Percentiles rank a stretch among this genome's conserved stretches.
Evolutionary conservation across 2,329 filamentous ascomycete species (phyloP).

Genomic region (Ophiostoma sp.): DNA sequence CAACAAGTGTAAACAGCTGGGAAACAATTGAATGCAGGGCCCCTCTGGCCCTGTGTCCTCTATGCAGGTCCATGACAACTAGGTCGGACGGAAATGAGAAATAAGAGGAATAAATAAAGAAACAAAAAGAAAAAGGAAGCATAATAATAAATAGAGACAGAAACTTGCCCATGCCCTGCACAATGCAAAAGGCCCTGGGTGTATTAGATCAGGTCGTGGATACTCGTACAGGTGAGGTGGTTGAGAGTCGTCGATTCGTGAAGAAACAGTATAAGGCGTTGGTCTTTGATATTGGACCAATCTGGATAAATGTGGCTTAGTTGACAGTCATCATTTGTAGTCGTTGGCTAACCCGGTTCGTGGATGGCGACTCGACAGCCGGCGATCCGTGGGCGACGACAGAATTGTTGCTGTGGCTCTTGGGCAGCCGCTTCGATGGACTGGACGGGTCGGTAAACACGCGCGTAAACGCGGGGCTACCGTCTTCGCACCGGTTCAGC

Average conservation of each 20-base stretch:
- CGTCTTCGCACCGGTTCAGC: conserved; percentile 41
- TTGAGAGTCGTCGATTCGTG: conserved; percentile 4
- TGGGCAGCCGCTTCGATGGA: conserved; percentile 47
- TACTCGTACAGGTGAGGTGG: conserved; percentile 15
- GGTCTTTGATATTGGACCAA: too few relatives aligned
- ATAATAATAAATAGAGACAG: neutral
- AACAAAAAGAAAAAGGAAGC: conserved; percentile 6
- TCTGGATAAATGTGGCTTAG: conserved; percentile 32
- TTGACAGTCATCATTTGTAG: conserved; percentile 63
- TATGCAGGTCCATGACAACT: conserved; percentile 25
- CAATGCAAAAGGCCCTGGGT: neutral
- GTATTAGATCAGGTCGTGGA: conserved; percentile 13
- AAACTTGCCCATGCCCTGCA: neutral
- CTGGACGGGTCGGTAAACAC: conserved; percentile 61
- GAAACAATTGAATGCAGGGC: conserved; percentile 20
- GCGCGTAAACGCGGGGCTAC: conserved; percentile 61
- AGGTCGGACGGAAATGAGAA: conserved; percentile 16
- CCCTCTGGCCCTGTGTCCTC: conserved; percentile 17
- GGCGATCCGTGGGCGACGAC: conserved; percentile 40
- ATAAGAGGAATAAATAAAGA: conserved; percentile 12
- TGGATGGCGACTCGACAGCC: conserved; percentile 50
- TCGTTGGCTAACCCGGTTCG: conserved; percentile 47
- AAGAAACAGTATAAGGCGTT: neutral
- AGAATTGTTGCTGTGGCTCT: conserved; percentile 52
- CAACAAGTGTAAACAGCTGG: neutral